Percentiles rank a stretch among this genome's conserved stretches.
phyloP scores from a whole-genome alignment of 352 stramenopile species.

The Globisporangium nunn region DNA sequence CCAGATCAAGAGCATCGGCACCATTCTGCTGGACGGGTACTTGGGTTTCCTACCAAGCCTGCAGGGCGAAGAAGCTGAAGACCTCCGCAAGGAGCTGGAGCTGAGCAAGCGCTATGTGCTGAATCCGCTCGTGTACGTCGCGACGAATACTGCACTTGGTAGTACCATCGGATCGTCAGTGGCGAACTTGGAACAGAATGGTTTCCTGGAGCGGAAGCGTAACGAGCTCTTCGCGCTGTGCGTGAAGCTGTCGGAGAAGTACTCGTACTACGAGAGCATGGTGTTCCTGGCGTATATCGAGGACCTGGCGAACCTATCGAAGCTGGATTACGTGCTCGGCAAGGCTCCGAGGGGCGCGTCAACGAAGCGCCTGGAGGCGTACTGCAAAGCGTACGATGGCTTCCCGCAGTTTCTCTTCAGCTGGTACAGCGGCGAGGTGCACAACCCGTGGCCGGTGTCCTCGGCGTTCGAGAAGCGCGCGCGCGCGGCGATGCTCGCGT shows the following conservation, averaged over 20 bases:
- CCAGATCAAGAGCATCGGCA: constrained; percentile 52
- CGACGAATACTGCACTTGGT: constrained; percentile 25
- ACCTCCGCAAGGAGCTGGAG: constrained; percentile 52
- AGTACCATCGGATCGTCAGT: not conserved
- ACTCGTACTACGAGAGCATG: constrained; percentile 82
- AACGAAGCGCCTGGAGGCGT: constrained; percentile 55
- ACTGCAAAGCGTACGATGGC: constrained; percentile 46
- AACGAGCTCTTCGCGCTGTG: constrained; percentile 45
- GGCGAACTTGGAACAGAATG: constrained; percentile 19
- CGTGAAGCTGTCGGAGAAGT: constrained; percentile 57
- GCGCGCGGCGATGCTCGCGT: constrained; percentile 43
- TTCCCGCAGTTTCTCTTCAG: constrained; percentile 64
- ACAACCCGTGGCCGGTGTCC: constrained; percentile 51
- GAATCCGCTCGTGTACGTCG: constrained; percentile 68
- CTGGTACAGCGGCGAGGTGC: constrained; percentile 73
- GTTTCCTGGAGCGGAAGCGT: constrained; percentile 29
- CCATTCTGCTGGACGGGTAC: constrained; percentile 48
- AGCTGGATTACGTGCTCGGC: constrained; percentile 71
- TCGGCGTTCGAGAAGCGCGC: constrained; percentile 13
- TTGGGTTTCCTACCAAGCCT: constrained; percentile 32
- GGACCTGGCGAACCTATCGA: constrained; percentile 43
- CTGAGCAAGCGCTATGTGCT: constrained; percentile 53
- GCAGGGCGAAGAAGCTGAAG: constrained; percentile 36
- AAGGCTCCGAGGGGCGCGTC: constrained; percentile 39
- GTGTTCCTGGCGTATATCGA: constrained; percentile 61